Conservation (phyloP, 805 yeast species). For the Lipomyces chichibuensis region DNA sequence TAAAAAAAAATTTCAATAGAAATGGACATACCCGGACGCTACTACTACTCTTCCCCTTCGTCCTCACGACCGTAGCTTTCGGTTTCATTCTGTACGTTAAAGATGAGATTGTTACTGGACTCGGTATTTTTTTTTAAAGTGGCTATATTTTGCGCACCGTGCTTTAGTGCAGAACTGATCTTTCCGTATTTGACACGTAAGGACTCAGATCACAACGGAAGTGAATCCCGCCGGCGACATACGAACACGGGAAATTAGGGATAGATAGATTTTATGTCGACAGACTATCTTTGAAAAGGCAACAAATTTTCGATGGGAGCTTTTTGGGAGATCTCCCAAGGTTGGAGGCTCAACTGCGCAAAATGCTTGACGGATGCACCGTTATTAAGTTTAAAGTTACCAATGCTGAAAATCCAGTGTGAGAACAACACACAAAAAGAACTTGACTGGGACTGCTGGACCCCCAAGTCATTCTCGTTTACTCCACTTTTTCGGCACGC, state of each 20-base stretch:
- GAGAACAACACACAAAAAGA: too few relatives aligned
- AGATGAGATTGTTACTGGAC: background rate
- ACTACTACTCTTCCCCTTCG: constrained; percentile 10
- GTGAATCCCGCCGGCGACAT: background rate
- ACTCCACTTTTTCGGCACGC: background rate
- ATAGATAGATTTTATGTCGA: background rate
- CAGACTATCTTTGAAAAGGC: background rate
- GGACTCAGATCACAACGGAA: background rate
- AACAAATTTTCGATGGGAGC: background rate
- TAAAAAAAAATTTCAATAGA: too few relatives aligned
- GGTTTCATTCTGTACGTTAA: background rate
- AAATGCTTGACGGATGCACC: background rate
- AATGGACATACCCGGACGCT: constrained; percentile 14
- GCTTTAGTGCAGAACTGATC: background rate
- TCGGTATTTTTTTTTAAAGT: background rate
- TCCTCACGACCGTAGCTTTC: constrained; percentile 24
- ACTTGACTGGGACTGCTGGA: background rate
- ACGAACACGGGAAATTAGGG: background rate
- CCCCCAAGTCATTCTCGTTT: background rate
- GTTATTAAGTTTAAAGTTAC: background rate
- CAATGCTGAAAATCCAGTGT: background rate
- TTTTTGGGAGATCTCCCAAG: background rate
- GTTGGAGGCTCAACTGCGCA: background rate
- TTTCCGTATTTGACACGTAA: background rate
- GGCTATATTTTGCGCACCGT: background rate